These are phyloP conservation scores for Saccharum hybrid DNA, from an alignment of 202 grass and related monocot species.

Conservation along the genomic window DNA sequence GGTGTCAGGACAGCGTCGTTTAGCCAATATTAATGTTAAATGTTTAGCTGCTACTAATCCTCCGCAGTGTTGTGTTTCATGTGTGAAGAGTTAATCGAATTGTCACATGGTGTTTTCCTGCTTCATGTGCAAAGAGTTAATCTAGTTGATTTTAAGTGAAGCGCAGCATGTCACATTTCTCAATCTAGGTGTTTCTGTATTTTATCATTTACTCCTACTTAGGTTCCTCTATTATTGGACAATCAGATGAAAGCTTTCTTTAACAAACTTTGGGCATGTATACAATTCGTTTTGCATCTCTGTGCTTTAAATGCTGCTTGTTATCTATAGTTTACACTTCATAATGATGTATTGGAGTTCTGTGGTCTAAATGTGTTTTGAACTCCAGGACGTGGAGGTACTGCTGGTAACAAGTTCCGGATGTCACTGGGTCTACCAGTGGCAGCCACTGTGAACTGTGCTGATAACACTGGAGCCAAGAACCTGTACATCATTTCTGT, in stretches of 20 bases:
- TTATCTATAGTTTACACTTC: background rate
- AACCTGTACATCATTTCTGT: constrained; percentile 93
- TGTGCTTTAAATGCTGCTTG: background rate
- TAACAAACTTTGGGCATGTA: background rate
- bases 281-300: background rate
- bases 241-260: background rate
- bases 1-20: background rate
- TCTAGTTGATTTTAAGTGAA: background rate
- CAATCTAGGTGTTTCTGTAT: background rate
- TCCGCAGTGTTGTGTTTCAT: background rate
- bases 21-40: background rate
- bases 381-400: constrained; percentile 73
- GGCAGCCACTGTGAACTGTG: constrained; percentile 86
- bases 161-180: background rate
- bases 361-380: constrained; percentile 23
- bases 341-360: background rate
- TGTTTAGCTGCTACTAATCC: background rate
- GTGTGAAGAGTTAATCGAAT: background rate
- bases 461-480: constrained; percentile 81
- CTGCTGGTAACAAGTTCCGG: constrained; percentile 88
- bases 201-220: background rate
- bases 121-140: background rate
- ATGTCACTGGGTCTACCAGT: constrained; percentile 93
- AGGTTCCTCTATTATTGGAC: background rate
- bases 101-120: background rate